Conservation (phyloP, 129 eudicot species). For the Mikania micrantha region DNA sequence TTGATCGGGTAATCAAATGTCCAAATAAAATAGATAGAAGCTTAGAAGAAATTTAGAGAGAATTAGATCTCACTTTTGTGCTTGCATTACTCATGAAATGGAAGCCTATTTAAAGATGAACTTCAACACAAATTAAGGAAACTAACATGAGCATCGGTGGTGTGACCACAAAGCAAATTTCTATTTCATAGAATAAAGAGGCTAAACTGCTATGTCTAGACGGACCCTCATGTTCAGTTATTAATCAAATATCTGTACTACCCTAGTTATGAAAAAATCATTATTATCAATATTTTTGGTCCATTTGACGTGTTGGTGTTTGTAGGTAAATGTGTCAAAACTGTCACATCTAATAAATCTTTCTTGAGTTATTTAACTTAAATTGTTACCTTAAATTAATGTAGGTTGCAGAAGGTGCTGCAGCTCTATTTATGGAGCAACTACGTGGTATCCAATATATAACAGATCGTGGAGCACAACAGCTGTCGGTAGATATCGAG, state of each 20-base stretch:
- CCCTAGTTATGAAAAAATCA: background rate
- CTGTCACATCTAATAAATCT: background rate
- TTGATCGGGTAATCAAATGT: no score
- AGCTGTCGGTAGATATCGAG: constrained; percentile 82
- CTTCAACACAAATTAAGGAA: no score
- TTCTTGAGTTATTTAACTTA: background rate
- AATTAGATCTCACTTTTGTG: no score
- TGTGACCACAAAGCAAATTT: no score
- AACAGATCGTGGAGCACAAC: constrained; percentile 95
- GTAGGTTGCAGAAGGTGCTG: constrained; percentile 98
- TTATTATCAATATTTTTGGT: background rate
- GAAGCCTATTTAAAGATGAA: no score
- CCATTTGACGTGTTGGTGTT: background rate
- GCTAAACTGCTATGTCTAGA: no score
- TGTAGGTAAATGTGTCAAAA: background rate
- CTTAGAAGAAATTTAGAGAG: no score
- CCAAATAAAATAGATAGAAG: no score
- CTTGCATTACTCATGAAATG: no score
- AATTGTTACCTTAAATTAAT: background rate
- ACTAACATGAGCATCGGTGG: no score
- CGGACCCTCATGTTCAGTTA: background rate
- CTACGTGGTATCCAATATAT: constrained; percentile 77
- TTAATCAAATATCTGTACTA: background rate
- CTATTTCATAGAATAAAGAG: no score
- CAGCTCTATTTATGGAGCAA: constrained; percentile 87